A percentile compares a stretch with the other conserved stretches of the same genome.
Evolutionary conservation across 2,329 filamentous ascomycete genomes (phyloP).

Genomic region (Paracamarosporium sp.): DNA sequence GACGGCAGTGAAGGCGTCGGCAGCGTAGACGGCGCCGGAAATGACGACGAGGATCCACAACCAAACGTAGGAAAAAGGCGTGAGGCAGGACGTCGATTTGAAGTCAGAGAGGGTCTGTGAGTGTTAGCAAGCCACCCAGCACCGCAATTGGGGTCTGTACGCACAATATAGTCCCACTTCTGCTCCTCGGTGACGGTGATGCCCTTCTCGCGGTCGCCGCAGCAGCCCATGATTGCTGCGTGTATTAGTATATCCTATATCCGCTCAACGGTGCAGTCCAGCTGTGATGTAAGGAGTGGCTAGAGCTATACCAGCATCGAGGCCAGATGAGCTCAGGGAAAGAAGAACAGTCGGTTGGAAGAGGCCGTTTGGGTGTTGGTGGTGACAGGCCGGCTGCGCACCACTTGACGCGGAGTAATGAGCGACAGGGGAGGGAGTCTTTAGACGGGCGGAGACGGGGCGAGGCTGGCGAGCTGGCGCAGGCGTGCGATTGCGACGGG

Average conservation of each 20-base stretch:
- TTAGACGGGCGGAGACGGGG: constrained; percentile 25
- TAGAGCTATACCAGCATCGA: constrained; percentile 34
- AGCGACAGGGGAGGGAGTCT: constrained; percentile 31
- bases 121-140: constrained; percentile 23
- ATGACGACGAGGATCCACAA: constrained; percentile 81
- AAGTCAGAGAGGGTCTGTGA: constrained; percentile 70
- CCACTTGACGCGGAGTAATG: constrained; percentile 36
- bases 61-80: constrained; percentile 81
- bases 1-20: constrained; percentile 92
- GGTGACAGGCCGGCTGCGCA: constrained; percentile 49
- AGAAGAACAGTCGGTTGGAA: constrained; percentile 17
- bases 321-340: constrained; percentile 18
- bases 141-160: constrained; percentile 38
- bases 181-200: constrained; percentile 52
- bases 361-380: constrained; percentile 19
- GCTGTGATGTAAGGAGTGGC: constrained; percentile 44
- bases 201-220: constrained; percentile 47
- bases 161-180: constrained; percentile 90
- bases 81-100: constrained; percentile 78
- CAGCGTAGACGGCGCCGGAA: constrained; percentile 82
- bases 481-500: constrained; percentile 17
- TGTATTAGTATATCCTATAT: constrained; percentile 39
- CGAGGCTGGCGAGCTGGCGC: constrained; percentile 17
- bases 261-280: constrained; percentile 49
- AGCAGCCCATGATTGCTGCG: constrained; percentile 39